Evolutionary conservation across 2,329 filamentous ascomycete species (phyloP), one percentile per base, ranked within the genome.

Genomic region (Penicillium glabrum): DNA sequence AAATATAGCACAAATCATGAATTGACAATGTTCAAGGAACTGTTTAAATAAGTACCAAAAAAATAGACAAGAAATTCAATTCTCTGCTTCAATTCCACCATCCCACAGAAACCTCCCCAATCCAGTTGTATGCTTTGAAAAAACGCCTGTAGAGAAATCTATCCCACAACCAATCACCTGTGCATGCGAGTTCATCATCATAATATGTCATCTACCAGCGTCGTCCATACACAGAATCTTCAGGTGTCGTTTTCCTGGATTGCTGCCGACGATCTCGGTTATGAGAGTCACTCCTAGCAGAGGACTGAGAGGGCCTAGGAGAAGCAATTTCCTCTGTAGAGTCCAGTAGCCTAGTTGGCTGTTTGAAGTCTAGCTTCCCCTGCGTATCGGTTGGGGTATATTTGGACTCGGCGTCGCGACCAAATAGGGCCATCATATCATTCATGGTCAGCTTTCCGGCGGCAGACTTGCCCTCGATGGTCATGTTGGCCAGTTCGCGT

Each of bases 361-460:
- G 68, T 29, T 64, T 68, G 45, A 74, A 64, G 19, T 75, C 66
- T 14, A 73, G 72, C 41, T 78, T 75, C 26, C 75, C 77, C 50
- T 76, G 71, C 21, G 76, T 76, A 33, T 77, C 66, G 5, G 59
- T 76, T 29, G 76, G 65, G 6, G 61, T 63, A 59, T 66, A 75
- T 46, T 79, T 77, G 37, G 74, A 72, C 63, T 86, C 83, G 0
- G 83, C 83, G 67, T 91, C 88, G 29, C 87, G 86, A 61, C 86
- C 86, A 79, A 99, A 99, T 55, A 99, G 82, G 49, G 90, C 88
- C 74, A 99, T 83, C 73, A 99, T 96, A 76, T 99, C 95, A 71
- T 92, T 88, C 85, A 98, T 88, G 47, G 89, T 91, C 49, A 99
- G 81, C 78, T 97, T 97, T 71, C 90, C 86, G 16, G 87, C 84